A percentile compares a stretch with the other conserved stretches of the same genome.
phyloP scores from a whole-genome alignment of 1,284 basidiomycete genomes.

The Spongispora temasekensis region DNA sequence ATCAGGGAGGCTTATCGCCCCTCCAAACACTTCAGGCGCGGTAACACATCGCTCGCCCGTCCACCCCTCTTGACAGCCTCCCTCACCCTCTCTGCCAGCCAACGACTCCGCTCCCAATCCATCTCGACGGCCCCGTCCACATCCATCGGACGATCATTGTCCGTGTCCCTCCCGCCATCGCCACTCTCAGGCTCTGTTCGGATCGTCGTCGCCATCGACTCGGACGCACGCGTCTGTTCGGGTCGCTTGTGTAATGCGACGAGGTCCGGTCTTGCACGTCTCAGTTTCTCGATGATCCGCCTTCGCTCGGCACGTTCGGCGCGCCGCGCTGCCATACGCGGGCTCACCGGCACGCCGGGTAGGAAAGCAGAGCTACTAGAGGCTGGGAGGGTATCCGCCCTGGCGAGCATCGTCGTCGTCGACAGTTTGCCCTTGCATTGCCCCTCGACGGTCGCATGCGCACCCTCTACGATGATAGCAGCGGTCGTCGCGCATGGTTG shows the following conservation, averaged over 20 bases:
- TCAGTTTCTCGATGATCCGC: constrained; percentile 31
- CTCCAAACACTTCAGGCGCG: constrained; percentile 27
- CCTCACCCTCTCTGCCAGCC: constrained; percentile 24
- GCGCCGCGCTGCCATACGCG: constrained; percentile 21
- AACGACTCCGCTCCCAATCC: constrained; percentile 32
- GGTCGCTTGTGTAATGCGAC: neutral
- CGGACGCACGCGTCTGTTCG: neutral
- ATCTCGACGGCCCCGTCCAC: constrained; percentile 19
- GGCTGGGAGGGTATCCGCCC: neutral
- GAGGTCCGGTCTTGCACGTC: constrained; percentile 33
- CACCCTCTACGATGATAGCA: neutral
- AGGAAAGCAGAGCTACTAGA: neutral
- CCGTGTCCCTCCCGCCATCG: neutral
- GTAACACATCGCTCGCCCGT: constrained; percentile 26
- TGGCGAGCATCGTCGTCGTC: neutral
- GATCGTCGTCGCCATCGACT: neutral
- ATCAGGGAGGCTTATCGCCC: constrained; percentile 17
- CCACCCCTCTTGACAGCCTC: constrained; percentile 22
- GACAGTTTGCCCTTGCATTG: no score
- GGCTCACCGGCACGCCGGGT: constrained; percentile 5
- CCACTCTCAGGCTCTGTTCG: neutral
- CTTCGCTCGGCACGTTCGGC: constrained; percentile 21
- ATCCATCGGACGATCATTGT: no score
- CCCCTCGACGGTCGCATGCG: neutral
- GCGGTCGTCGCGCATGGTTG: constrained; percentile 6